Percentiles rank a stretch among this genome's conserved stretches.
phyloP scores from a whole-genome alignment of 2,329 filamentous ascomycete genomes.

The Penicillium sp. region DNA sequence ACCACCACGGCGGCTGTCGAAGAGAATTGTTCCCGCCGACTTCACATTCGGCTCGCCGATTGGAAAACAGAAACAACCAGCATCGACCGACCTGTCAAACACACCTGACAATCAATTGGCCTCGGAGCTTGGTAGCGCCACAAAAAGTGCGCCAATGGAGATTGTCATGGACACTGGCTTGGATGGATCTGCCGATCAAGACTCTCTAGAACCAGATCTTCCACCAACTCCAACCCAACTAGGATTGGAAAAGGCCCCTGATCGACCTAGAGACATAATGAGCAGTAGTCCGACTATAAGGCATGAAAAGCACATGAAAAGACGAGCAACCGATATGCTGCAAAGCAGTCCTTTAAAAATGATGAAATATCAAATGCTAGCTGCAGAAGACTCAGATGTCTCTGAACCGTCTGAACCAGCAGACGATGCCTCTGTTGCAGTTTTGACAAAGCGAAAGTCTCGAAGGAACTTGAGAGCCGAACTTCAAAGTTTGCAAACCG shows the following conservation, averaged over 20 bases:
- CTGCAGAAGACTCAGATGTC: slow-evolving; percentile 12
- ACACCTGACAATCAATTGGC: slow-evolving; percentile 33
- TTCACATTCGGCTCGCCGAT: slow-evolving; percentile 28
- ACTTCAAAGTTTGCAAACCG: slow-evolving; percentile 52
- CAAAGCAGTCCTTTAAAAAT: slow-evolving; percentile 31
- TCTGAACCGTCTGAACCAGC: slow-evolving; percentile 6
- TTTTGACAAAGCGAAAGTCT: slow-evolving; percentile 47
- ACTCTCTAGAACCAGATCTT: slow-evolving; percentile 56
- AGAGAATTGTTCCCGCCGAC: slow-evolving; percentile 29
- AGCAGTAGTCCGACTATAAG: slow-evolving; percentile 38
- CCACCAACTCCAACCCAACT: slow-evolving; percentile 47
- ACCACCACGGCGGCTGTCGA: slow-evolving; percentile 33
- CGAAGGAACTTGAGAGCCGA: slow-evolving; percentile 53
- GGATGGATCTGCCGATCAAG: slow-evolving; percentile 23
- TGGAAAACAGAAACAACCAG: slow-evolving; percentile 9
- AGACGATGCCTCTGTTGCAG: slow-evolving; percentile 16
- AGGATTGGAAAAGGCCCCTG: slow-evolving; percentile 33
- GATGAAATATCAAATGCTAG: slow-evolving; percentile 15
- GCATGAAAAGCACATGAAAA: slow-evolving; percentile 24
- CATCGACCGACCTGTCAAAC: slow-evolving; percentile 10
- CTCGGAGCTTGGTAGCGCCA: slow-evolving; percentile 30
- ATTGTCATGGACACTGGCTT: slow-evolving; percentile 15
- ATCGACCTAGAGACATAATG: slow-evolving; percentile 27
- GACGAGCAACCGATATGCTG: slow-evolving; percentile 19
- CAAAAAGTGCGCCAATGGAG: slow-evolving; percentile 22